Conservation (phyloP, 1,284 basidiomycete species). For the Ganoderma meredithae region DNA sequence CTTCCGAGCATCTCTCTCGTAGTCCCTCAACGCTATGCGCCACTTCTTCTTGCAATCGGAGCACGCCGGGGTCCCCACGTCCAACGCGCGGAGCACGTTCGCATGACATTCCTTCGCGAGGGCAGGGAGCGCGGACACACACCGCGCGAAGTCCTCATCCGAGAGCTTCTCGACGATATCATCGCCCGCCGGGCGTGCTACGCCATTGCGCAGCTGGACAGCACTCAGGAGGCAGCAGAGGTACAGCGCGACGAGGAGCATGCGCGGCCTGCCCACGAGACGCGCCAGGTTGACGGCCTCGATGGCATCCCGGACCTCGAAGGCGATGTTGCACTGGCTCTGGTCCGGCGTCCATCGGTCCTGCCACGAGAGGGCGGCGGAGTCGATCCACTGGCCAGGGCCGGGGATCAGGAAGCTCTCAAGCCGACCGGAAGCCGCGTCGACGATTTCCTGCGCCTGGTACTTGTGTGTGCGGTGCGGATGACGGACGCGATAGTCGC, state of each 20-base stretch:
- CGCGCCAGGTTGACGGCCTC: not conserved
- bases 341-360: constrained; percentile 1
- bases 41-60: not conserved
- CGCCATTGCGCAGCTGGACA: not conserved
- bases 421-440: not conserved
- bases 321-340: not conserved
- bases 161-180: not conserved
- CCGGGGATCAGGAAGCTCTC: constrained; percentile 6
- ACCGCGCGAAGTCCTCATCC: constrained; percentile 8
- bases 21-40: no score
- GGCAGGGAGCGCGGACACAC: not conserved
- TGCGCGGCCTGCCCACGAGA: not conserved
- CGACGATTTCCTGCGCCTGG: constrained; percentile 1
- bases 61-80: not conserved
- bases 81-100: not conserved
- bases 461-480: constrained; percentile 24
- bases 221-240: not conserved
- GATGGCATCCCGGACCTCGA: constrained; percentile 8
- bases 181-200: constrained; percentile 3
- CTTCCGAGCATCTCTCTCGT: no score
- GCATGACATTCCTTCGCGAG: not conserved
- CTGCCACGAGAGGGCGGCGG: constrained; percentile 2
- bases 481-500: constrained; percentile 4
- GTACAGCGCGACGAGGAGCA: constrained; percentile 15
- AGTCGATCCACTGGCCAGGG: constrained; percentile 6